Conservation (phyloP, 129 eudicot genomes). For the Daucus carota region DNA sequence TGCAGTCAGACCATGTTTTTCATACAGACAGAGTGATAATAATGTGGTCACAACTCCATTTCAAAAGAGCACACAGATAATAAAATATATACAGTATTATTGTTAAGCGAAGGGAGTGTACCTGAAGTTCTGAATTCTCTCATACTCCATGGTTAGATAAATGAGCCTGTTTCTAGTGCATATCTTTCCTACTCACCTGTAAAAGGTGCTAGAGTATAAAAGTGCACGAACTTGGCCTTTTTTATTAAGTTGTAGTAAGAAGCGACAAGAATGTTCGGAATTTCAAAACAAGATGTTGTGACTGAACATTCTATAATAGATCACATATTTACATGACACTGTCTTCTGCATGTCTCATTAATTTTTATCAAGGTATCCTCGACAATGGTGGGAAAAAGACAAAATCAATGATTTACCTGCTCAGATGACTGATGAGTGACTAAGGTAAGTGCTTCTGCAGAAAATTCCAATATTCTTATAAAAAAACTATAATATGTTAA, state of each 20-base stretch:
- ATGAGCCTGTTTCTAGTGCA: no score
- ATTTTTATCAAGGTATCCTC: no score
- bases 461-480: no score
- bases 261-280: neutral
- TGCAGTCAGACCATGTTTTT: slow-evolving; percentile 6
- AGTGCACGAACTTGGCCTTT: neutral
- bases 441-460: no score
- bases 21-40: neutral
- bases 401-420: no score
- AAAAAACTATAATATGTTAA: no score
- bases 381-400: no score
- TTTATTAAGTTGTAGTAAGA: neutral
- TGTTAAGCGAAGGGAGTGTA: slow-evolving; percentile 4
- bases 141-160: slow-evolving; percentile 99
- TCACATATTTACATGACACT: neutral
- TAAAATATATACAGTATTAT: neutral
- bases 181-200: no score
- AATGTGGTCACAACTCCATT: neutral
- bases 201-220: no score
- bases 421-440: no score
- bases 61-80: neutral
- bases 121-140: slow-evolving; percentile 86
- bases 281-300: neutral
- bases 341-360: neutral
- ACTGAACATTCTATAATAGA: neutral